Evolutionary conservation across 352 stramenopile species (phyloP), one percentile per base, ranked within the genome.

Genomic region (Globisporangium nodosum): DNA sequence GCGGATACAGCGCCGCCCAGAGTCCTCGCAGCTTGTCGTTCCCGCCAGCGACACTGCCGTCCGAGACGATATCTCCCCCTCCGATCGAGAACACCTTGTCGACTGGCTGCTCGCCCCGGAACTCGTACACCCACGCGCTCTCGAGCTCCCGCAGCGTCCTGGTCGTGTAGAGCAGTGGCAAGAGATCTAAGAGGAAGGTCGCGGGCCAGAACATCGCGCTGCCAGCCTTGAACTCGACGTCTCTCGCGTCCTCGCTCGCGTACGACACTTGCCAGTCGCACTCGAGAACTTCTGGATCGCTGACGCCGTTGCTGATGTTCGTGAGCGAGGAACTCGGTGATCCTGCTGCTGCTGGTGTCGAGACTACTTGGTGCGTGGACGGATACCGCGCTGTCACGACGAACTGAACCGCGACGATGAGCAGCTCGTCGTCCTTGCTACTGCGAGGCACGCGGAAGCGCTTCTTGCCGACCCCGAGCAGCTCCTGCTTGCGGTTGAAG

Each of bases 401-500:
- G 54, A 77, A 81, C 12, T 42, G 63, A 18, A 88, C 54, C 8
- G 51, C 33, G n/a, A 87, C 64, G 9, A 90, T 61, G 49, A 76
- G 70, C 63, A 73, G 76, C 48, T 90, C 77, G 0, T 68, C 56
- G 43, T 90, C 73, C 61, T 71, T 69, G 52, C 75, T 87, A 48
- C 61, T 85, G 8, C 61, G 55, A 6, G 69, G 45, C 20, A 87
- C 62, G 1, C 63, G 73, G 57, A 74, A 88, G 15, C 63, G 63
- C 62, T 87, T 84, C 18, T 60, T 49, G 0, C 78, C 82, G 42
- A 88, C 50, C 0, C 68, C 79, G 5, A 92, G 49, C 45, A 90
- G 63, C 13, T 77, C 61, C 3, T 57, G 51, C 2, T 62, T 71
- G 18, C 57, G 52, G 21, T 77, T 73, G 47, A 82, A 69, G 39